phyloP scores from a whole-genome alignment of 2,329 filamentous ascomycete species.

The Penicillium sp. region DNA sequence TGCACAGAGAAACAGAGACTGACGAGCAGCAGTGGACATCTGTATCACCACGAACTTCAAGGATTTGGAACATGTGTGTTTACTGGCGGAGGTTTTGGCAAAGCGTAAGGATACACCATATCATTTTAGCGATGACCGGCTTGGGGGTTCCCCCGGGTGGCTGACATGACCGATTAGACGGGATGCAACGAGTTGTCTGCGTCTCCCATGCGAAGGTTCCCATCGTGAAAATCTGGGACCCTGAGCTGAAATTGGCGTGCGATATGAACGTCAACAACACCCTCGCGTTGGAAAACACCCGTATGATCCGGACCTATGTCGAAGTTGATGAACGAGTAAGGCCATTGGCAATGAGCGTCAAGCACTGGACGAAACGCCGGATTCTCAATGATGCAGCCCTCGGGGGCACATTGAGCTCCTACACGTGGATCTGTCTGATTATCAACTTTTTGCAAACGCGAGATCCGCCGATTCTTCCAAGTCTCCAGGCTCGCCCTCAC shows the following conservation, averaged over 20 bases:
- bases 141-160: background rate
- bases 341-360: conserved; percentile 92
- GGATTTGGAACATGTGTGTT: conserved; percentile 83
- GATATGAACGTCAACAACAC: conserved; percentile 99
- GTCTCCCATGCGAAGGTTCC: conserved; percentile 93
- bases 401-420: conserved; percentile 92
- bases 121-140: background rate
- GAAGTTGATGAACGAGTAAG: conserved; percentile 87
- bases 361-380: conserved; percentile 91
- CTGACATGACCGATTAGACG: conserved; percentile 52
- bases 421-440: conserved; percentile 99
- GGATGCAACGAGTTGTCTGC: conserved; percentile 95
- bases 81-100: conserved; percentile 79
- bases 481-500: conserved; percentile 71
- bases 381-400: conserved; percentile 97
- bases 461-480: conserved; percentile 77
- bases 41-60: conserved; percentile 93
- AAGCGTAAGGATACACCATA: conserved; percentile 78
- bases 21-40: conserved; percentile 70
- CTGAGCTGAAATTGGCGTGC: conserved; percentile 80
- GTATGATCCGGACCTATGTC: conserved; percentile 97
- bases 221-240: conserved; percentile 98
- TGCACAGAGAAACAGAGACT: conserved; percentile 14
- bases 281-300: conserved; percentile 87
- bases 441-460: conserved; percentile 92